These are phyloP conservation scores for Meira nashicola DNA, from an alignment of 1,284 basidiomycete species.

Conservation along the genomic window DNA sequence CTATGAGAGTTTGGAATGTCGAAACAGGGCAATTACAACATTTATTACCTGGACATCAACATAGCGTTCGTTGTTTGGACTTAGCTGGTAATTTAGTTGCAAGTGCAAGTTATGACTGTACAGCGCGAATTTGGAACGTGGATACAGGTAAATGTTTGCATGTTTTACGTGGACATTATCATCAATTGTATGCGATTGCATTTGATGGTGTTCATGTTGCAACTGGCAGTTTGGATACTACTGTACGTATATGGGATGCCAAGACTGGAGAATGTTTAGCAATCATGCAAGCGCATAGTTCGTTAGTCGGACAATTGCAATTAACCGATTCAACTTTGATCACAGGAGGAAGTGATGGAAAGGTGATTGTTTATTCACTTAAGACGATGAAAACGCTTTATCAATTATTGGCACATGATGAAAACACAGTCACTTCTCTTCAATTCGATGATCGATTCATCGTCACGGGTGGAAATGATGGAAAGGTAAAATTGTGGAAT, in stretches of 20 bases:
- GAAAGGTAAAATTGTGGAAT: slow-evolving; percentile 78
- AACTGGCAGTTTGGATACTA: slow-evolving; percentile 67
- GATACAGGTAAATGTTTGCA: slow-evolving; percentile 66
- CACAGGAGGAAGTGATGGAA: slow-evolving; percentile 88
- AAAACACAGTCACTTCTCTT: slow-evolving; percentile 77
- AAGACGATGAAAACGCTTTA: slow-evolving; percentile 58
- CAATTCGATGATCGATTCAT: slow-evolving; percentile 68
- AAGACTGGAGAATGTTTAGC: slow-evolving; percentile 75
- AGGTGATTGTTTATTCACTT: slow-evolving; percentile 83
- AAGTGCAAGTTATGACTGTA: slow-evolving; percentile 84
- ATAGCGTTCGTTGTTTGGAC: slow-evolving; percentile 82
- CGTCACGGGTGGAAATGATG: slow-evolving; percentile 75
- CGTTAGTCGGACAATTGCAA: slow-evolving; percentile 88
- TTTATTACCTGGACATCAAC: slow-evolving; percentile 71
- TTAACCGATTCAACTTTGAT: slow-evolving; percentile 69
- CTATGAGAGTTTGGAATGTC: slow-evolving; percentile 88
- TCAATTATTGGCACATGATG: slow-evolving; percentile 62
- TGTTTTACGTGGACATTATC: slow-evolving; percentile 78
- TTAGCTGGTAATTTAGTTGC: slow-evolving; percentile 74
- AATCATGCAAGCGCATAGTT: slow-evolving; percentile 85
- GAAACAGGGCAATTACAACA: slow-evolving; percentile 69
- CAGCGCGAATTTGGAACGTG: slow-evolving; percentile 53
- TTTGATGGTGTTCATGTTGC: slow-evolving; percentile 82
- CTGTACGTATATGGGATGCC: slow-evolving; percentile 49
- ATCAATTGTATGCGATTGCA: slow-evolving; percentile 88